phyloP scores from a whole-genome alignment of 2,329 filamentous ascomycete species.

The Diplodia intermedia region DNA sequence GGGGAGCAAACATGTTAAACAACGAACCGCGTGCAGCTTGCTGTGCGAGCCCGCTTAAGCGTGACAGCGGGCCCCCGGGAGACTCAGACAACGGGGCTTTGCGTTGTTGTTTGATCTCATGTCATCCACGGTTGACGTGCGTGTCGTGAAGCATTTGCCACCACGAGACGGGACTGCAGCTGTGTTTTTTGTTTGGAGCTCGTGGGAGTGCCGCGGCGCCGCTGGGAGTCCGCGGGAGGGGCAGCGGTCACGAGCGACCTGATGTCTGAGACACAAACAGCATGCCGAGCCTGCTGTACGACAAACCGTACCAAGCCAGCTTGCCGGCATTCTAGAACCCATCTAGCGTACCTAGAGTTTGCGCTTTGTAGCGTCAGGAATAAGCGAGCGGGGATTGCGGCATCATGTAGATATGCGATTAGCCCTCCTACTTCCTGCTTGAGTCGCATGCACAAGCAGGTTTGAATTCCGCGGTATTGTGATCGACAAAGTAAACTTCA shows the following conservation, averaged over 20 bases:
- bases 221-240: neutral
- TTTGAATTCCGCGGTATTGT: neutral
- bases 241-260: neutral
- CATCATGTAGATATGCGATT: neutral
- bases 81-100: constrained; percentile 5
- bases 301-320: neutral
- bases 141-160: neutral
- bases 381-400: too few species aligned
- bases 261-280: constrained; percentile 9
- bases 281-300: neutral
- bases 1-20: constrained; percentile 7
- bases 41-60: neutral
- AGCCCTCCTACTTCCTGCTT: neutral
- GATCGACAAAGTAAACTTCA: constrained; percentile 2
- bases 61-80: neutral
- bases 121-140: neutral
- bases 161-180: neutral
- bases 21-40: constrained; percentile 2
- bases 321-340: neutral
- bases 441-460: too few species aligned
- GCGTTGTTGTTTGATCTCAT: constrained; percentile 1
- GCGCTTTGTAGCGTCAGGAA: neutral
- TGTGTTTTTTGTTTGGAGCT: neutral
- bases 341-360: neutral
- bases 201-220: neutral